phyloP scores from a whole-genome alignment of 805 yeast species.

The Metschnikowia reukaufii region DNA sequence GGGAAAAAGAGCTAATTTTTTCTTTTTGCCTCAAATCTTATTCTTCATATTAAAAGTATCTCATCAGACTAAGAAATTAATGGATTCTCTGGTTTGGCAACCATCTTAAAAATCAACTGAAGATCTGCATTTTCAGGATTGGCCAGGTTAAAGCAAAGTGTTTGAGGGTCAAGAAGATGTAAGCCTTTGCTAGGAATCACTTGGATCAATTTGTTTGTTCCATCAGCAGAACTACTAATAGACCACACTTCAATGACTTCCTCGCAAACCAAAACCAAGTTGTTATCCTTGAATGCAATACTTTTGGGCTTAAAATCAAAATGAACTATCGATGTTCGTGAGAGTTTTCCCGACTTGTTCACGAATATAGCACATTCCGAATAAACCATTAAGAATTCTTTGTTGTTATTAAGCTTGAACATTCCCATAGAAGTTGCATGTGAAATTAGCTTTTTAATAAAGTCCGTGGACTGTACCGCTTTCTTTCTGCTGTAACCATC shows the following conservation, averaged over 20 bases:
- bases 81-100: conserved; percentile 1
- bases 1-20: no score
- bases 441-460: conserved; percentile 39
- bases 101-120: conserved; percentile 50
- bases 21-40: no score
- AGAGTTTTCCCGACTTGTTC: conserved; percentile 56
- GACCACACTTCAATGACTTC: conserved; percentile 72
- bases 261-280: conserved; percentile 51
- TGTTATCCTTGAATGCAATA: conserved; percentile 34
- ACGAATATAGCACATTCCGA: conserved; percentile 68
- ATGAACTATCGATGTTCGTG: conserved; percentile 42
- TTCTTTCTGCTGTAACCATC: conserved; percentile 33
- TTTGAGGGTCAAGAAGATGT: conserved; percentile 24
- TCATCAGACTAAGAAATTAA: no score
- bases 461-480: conserved; percentile 26
- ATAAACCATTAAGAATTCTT: conserved; percentile 62
- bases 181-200: conserved; percentile 73
- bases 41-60: no score
- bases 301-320: conserved; percentile 43
- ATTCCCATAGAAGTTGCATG: conserved; percentile 59
- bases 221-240: conserved; percentile 46
- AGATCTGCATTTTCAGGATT: conserved; percentile 65
- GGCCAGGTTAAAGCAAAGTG: conserved; percentile 46
- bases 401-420: conserved; percentile 55
- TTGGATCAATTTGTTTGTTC: conserved; percentile 55